phyloP scores from a whole-genome alignment of 768 basidiomycete species.

The Mycena haematopus region DNA sequence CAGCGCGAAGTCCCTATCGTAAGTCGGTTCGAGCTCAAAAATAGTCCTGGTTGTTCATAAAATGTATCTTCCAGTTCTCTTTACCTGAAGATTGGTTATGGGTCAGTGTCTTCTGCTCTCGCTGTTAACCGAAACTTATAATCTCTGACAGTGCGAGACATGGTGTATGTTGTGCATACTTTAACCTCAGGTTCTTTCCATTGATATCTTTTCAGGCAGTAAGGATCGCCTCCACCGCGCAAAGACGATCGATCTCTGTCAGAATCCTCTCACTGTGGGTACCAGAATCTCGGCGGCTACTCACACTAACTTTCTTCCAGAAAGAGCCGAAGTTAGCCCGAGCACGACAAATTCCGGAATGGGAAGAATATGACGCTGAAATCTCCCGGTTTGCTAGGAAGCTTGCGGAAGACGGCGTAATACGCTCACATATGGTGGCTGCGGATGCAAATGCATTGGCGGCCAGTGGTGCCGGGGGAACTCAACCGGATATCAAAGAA shows the following conservation, averaged over 20 bases:
- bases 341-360: slow-evolving; percentile 95
- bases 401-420: slow-evolving; percentile 72
- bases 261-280: slow-evolving; percentile 91
- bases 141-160: slow-evolving; percentile 81
- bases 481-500: slow-evolving; percentile 3
- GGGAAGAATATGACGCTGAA: slow-evolving; percentile 93
- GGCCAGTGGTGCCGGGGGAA: slow-evolving; percentile 32
- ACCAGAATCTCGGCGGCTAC: neutral
- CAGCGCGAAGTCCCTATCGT: slow-evolving; percentile 94
- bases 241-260: slow-evolving; percentile 94
- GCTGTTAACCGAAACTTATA: neutral
- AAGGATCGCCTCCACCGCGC: slow-evolving; percentile 82
- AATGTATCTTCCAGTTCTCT: slow-evolving; percentile 65
- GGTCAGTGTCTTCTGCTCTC: slow-evolving; percentile 53
- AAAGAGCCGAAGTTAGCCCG: slow-evolving; percentile 97
- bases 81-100: slow-evolving; percentile 95
- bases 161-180: slow-evolving; percentile 74
- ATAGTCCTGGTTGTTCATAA: slow-evolving; percentile 7
- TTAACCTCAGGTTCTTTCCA: neutral
- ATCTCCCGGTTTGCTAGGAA: slow-evolving; percentile 83
- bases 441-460: slow-evolving; percentile 77
- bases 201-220: slow-evolving; percentile 56
- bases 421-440: slow-evolving; percentile 69
- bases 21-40: slow-evolving; percentile 39
- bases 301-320: slow-evolving; percentile 47